Conservation (phyloP, 331 rosid species). For the Acacia concinna region DNA sequence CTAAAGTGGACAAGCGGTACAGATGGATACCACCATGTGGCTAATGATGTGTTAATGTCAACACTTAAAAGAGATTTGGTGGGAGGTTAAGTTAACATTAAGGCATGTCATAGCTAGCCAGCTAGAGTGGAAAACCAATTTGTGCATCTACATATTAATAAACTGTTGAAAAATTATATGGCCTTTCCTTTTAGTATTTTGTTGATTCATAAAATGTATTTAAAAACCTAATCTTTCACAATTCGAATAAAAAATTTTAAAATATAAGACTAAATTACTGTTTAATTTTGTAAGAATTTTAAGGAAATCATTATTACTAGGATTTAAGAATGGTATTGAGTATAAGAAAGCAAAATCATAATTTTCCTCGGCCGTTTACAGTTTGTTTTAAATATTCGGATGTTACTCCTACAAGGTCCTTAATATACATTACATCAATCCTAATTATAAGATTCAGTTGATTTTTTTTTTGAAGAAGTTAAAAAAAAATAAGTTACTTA, state of each 20-base stretch:
- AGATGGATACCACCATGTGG: slow-evolving; percentile 25
- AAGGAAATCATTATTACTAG: background rate
- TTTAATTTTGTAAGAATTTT: background rate
- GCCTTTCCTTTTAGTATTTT: slow-evolving; percentile 12
- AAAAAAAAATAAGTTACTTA: no score
- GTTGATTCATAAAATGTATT: background rate
- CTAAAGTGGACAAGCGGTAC: background rate
- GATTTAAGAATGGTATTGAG: background rate
- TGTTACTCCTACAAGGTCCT: no score
- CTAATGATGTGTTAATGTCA: slow-evolving; percentile 9
- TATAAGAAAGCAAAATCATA: background rate
- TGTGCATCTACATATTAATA: background rate
- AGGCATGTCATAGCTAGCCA: background rate
- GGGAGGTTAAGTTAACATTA: background rate
- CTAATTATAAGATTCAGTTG: no score
- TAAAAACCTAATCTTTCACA: background rate
- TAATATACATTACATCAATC: no score
- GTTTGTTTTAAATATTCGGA: background rate
- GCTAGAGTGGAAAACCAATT: background rate
- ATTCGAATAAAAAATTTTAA: background rate
- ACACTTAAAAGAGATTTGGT: slow-evolving; percentile 13
- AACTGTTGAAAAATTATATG: background rate
- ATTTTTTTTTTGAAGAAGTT: no score
- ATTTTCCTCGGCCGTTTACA: background rate
- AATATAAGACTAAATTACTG: background rate